Evolutionary conservation across 2,329 filamentous ascomycete species (phyloP).

Genomic region (Incumbomyces lentus): DNA sequence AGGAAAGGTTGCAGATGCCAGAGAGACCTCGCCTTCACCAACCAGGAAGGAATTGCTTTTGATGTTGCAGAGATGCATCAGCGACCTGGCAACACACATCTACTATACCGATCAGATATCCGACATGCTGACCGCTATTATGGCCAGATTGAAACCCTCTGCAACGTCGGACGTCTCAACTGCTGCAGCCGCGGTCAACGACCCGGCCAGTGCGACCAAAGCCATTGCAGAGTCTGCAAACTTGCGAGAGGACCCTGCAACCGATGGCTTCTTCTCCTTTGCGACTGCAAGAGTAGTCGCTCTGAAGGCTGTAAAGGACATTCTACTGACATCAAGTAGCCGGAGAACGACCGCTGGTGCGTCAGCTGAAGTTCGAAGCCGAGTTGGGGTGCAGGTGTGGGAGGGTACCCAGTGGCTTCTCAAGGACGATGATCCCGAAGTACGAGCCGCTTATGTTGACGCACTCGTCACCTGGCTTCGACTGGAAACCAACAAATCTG

Average conservation of each 20-base stretch:
- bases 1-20: conserved; percentile 12
- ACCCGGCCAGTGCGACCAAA: conserved; percentile 39
- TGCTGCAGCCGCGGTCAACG: conserved; percentile 39
- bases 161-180: conserved; percentile 34
- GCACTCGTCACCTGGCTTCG: conserved; percentile 75
- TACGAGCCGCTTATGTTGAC: conserved; percentile 77
- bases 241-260: conserved; percentile 42
- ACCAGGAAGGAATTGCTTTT: conserved; percentile 54
- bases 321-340: conserved; percentile 70
- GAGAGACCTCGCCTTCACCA: conserved; percentile 39
- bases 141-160: conserved; percentile 65
- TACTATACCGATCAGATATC: conserved; percentile 95
- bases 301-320: conserved; percentile 68
- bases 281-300: conserved; percentile 53
- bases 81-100: conserved; percentile 83
- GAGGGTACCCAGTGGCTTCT: conserved; percentile 94
- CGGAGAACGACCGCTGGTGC: conserved; percentile 49
- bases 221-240: conserved; percentile 39
- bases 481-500: conserved; percentile 60
- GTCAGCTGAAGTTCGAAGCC: conserved; percentile 58
- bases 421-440: conserved; percentile 64
- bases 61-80: conserved; percentile 71
- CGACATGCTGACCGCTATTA: conserved; percentile 79
- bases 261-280: conserved; percentile 53
- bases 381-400: conserved; percentile 74